These are phyloP conservation scores for Calonectria hongkongensis DNA, from an alignment of 2,329 filamentous ascomycete genomes.

Conservation along the genomic window DNA sequence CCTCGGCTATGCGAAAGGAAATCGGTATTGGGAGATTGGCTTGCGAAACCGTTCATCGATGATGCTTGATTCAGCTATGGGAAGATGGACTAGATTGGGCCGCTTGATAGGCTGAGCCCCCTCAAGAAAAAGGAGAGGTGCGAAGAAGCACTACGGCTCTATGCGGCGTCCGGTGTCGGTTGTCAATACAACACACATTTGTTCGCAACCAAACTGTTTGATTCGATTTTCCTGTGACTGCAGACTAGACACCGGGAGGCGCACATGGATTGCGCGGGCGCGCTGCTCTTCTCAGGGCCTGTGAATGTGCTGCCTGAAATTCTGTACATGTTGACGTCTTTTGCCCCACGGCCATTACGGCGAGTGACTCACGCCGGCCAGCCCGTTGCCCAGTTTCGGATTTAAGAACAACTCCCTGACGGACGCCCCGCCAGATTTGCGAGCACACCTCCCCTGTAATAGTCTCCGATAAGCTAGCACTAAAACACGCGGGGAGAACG, in stretches of 20 bases:
- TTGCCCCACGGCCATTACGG: slow-evolving; percentile 34
- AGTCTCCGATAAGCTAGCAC: neutral
- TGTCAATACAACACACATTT: slow-evolving; percentile 64
- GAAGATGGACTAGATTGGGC: slow-evolving; percentile 61
- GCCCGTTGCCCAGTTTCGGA: slow-evolving; percentile 7
- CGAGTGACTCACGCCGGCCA: slow-evolving; percentile 51
- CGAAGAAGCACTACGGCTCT: slow-evolving; percentile 62
- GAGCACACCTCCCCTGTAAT: slow-evolving; percentile 13
- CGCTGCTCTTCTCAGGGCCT: neutral
- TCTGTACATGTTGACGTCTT: slow-evolving; percentile 35
- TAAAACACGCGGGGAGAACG: neutral
- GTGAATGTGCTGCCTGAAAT: slow-evolving; percentile 44
- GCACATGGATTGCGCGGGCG: neutral
- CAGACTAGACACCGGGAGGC: neutral
- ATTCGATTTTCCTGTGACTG: slow-evolving; percentile 25
- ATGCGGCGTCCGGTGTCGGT: slow-evolving; percentile 65
- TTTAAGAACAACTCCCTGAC: slow-evolving; percentile 18
- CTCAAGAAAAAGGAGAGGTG: slow-evolving; percentile 56
- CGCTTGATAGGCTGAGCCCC: slow-evolving; percentile 61
- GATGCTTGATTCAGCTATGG: slow-evolving; percentile 57
- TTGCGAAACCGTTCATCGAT: slow-evolving; percentile 58
- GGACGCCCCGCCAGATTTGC: slow-evolving; percentile 13
- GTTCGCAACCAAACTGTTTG: slow-evolving; percentile 50
- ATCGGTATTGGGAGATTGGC: slow-evolving; percentile 56
- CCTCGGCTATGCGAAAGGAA: slow-evolving; percentile 47